Base-by-base conservation (phyloP, 2,329 filamentous ascomycete genomes). In the Trichoderma semiorbis region DNA sequence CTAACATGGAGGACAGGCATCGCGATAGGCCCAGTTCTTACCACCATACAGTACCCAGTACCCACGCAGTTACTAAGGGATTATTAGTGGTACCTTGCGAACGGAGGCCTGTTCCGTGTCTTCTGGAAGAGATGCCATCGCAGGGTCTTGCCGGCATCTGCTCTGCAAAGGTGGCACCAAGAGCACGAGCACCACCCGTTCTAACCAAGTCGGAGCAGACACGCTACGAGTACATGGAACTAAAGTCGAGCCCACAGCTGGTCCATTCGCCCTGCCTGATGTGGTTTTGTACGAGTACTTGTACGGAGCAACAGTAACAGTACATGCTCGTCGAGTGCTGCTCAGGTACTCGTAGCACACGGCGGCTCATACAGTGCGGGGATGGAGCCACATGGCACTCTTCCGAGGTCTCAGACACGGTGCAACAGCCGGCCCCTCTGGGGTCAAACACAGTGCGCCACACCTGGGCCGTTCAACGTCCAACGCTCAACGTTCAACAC, bases 401-500 rank as follows among this genome's bases (percentile, higher is more conserved):
- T 57, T 43, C 64, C 34, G 55, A 55, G 30, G 63, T 68, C 64
- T 72, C 18, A 68, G 70, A 72, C 70, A 71, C 53, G 53, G 62
- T 66, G 61, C 53, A 66, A 39, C 66, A 18, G 55, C 34, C 66
- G 24, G 55, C 34, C 16, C 16, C 24, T 14, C 26, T 57, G 68
- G 39, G 11, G 16, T 61, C 61, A 65, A 70, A 70, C 69, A 65
- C 69, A 65, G 69, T 70, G 69, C 61, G 50, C 21, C 4, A 21
- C 28, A 7, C 32, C 30, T 43, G 24, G 21, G 6, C 34, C 18
- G 24, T 65, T 47, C 30, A 43, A 55, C 63, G 30, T 39, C 7
- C 21, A 21, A 50, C 43, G 39, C 1, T 8, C 43, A 47, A 47
- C 11, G 24, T 32, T n/a, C 30, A 12, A 50, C n/a, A 18, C 16